Percentiles rank a stretch among this genome's conserved stretches.
These are phyloP conservation scores for Epichloe baconii DNA, from an alignment of 2,329 filamentous ascomycete genomes.

Conservation along the genomic window DNA sequence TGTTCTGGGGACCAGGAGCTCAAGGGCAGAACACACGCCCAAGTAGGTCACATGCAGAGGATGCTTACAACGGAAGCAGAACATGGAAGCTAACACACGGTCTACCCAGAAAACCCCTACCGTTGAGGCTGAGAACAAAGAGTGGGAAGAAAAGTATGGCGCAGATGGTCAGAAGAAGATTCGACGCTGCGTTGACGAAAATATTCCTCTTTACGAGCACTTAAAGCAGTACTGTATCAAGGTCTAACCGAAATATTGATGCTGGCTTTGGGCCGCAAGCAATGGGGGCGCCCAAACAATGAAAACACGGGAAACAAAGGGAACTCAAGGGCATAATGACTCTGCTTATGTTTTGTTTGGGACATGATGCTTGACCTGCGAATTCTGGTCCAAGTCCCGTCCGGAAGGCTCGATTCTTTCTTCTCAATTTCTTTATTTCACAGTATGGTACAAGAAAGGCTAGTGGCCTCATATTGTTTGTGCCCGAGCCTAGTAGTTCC, in stretches of 20 bases:
- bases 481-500: neutral
- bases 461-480: neutral
- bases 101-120: slow-evolving; percentile 43
- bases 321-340: neutral
- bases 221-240: slow-evolving; percentile 64
- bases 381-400: neutral
- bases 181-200: slow-evolving; percentile 55
- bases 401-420: neutral
- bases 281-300: neutral
- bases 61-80: neutral
- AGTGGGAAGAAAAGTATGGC: slow-evolving; percentile 66
- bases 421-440: neutral
- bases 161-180: slow-evolving; percentile 58
- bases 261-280: neutral
- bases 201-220: slow-evolving; percentile 66
- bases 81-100: neutral
- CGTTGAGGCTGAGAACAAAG: slow-evolving; percentile 51
- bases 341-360: neutral
- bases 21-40: slow-evolving; percentile 52
- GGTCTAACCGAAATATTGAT: slow-evolving; percentile 24
- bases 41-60: slow-evolving; percentile 29
- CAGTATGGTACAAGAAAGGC: slow-evolving; percentile 3
- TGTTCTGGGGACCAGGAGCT: slow-evolving; percentile 73
- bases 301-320: neutral
- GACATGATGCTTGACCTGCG: neutral